phyloP scores from a whole-genome alignment of 345 rosid genomes.

The Citropsis articulata region DNA sequence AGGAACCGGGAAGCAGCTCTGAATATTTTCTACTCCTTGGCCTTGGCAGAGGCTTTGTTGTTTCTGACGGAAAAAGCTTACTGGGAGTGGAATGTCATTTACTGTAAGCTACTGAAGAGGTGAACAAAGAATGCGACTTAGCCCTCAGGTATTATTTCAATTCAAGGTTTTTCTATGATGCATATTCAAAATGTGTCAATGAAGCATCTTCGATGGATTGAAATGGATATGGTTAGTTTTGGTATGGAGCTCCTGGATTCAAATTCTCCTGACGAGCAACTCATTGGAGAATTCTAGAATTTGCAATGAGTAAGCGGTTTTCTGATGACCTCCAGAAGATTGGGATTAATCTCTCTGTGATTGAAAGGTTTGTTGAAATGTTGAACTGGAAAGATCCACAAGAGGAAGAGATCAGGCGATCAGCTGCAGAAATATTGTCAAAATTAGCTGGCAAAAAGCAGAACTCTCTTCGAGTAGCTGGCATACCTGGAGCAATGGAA shows the following conservation, averaged over 20 bases:
- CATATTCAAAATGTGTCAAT: slow-evolving; percentile 74
- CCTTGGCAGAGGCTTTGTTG: slow-evolving; percentile 77
- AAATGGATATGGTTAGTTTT: slow-evolving; percentile 83
- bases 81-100: slow-evolving; percentile 70
- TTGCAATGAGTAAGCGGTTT: slow-evolving; percentile 34
- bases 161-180: slow-evolving; percentile 81
- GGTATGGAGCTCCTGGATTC: slow-evolving; percentile 72
- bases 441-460: slow-evolving; percentile 76
- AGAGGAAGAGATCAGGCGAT: slow-evolving; percentile 76
- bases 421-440: slow-evolving; percentile 72
- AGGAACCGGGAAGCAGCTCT: slow-evolving; percentile 67
- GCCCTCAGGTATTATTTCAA: slow-evolving; percentile 57
- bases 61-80: slow-evolving; percentile 84
- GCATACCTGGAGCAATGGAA: slow-evolving; percentile 89
- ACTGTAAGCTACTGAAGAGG: slow-evolving; percentile 59
- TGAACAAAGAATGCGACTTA: slow-evolving; percentile 62
- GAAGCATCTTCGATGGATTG: slow-evolving; percentile 84
- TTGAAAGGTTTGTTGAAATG: slow-evolving; percentile 85
- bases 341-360: slow-evolving; percentile 54
- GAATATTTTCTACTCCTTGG: slow-evolving; percentile 70
- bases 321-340: slow-evolving; percentile 82
- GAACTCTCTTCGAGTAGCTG: slow-evolving; percentile 72
- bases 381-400: slow-evolving; percentile 88
- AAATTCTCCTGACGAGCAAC: slow-evolving; percentile 79
- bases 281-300: slow-evolving; percentile 69